These are phyloP conservation scores for Tricholoma sp. DNA, from an alignment of 768 basidiomycete species.

Conservation along the genomic window DNA sequence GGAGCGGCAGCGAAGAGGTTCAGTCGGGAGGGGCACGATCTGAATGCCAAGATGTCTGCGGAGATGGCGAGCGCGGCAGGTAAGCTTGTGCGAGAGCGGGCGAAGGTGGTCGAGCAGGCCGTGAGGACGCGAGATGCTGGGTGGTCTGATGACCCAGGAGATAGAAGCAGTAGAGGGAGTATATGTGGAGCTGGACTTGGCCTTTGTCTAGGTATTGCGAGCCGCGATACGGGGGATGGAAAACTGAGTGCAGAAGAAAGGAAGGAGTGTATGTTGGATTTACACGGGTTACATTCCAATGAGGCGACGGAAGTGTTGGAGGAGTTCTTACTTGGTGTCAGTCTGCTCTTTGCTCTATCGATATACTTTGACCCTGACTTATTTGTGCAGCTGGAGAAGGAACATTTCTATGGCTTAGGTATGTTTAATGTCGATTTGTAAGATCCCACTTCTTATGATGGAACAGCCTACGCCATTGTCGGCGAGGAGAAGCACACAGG, in stretches of 20 bases:
- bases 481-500: constrained; percentile 97
- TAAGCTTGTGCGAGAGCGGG: constrained; percentile 81
- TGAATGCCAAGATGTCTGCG: constrained; percentile 84
- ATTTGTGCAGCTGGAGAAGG: constrained; percentile 65
- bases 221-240: constrained; percentile 46
- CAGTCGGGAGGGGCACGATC: constrained; percentile 87
- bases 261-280: constrained; percentile 80
- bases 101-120: constrained; percentile 68
- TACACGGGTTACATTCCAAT: constrained; percentile 91
- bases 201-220: constrained; percentile 82
- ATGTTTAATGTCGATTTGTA: constrained; percentile 15
- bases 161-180: constrained; percentile 71
- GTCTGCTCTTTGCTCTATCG: constrained; percentile 25
- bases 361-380: background rate
- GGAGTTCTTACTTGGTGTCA: constrained; percentile 80
- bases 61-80: constrained; percentile 85
- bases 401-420: constrained; percentile 87
- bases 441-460: background rate
- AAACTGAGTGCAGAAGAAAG: constrained; percentile 80
- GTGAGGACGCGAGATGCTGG: constrained; percentile 63
- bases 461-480: constrained; percentile 80
- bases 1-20: constrained; percentile 95
- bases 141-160: constrained; percentile 83
- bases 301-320: constrained; percentile 92
- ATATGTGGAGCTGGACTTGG: constrained; percentile 79